phyloP scores from a whole-genome alignment of 2,329 filamentous ascomycete species.

The Orbilia quercus region DNA sequence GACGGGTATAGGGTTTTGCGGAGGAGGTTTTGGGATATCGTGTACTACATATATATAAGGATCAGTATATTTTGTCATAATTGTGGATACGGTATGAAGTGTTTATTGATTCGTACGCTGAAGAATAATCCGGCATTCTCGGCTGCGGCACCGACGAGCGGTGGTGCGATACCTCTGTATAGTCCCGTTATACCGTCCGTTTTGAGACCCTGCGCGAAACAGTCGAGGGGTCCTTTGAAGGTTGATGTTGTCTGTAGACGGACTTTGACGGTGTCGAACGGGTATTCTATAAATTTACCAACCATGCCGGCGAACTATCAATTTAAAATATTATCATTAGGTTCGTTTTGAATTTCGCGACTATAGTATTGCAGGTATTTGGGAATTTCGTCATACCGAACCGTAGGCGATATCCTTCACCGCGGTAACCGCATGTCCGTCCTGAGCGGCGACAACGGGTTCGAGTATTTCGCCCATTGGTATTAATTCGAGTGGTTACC shows the following conservation, averaged over 20 bases:
- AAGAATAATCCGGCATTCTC: slow-evolving; percentile 95
- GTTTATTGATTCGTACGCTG: slow-evolving; percentile 70
- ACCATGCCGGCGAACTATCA: slow-evolving; percentile 80
- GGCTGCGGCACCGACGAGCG: slow-evolving; percentile 86
- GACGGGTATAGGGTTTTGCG: slow-evolving; percentile 72
- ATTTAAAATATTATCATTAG: slow-evolving; percentile 6
- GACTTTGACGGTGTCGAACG: slow-evolving; percentile 98
- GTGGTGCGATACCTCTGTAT: slow-evolving; percentile 92
- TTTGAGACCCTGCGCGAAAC: slow-evolving; percentile 85
- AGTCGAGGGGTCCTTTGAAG: slow-evolving; percentile 89
- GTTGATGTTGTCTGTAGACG: slow-evolving; percentile 94
- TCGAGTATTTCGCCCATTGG: slow-evolving; percentile 40
- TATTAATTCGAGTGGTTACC: not conserved
- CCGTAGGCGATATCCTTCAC: slow-evolving; percentile 89
- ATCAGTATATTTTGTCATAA: not conserved
- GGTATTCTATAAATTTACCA: slow-evolving; percentile 97
- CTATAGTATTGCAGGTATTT: slow-evolving; percentile 19
- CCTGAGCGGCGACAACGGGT: slow-evolving; percentile 60
- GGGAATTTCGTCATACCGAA: slow-evolving; percentile 70
- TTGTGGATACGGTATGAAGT: not conserved
- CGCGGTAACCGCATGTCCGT: slow-evolving; percentile 71
- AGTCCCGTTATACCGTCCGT: slow-evolving; percentile 82
- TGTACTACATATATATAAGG: slow-evolving; percentile 62
- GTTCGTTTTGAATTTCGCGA: too few relatives aligned
- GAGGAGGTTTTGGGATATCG: slow-evolving; percentile 69